phyloP scores from a whole-genome alignment of 805 yeast species.

The Candida corydali region DNA sequence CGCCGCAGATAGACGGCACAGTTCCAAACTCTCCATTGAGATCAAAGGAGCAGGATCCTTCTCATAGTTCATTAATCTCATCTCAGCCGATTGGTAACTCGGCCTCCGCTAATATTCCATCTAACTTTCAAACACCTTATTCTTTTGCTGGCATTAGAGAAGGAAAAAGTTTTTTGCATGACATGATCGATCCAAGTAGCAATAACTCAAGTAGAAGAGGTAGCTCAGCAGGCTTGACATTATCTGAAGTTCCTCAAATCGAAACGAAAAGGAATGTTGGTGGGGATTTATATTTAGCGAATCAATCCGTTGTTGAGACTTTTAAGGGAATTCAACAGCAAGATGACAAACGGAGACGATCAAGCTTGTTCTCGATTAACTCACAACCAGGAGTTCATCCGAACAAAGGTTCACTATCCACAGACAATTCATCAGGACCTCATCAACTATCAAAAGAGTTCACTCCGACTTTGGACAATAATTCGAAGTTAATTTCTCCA shows the following conservation, averaged over 20 bases:
- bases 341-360: constrained; percentile 37
- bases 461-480: background rate
- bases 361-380: constrained; percentile 21
- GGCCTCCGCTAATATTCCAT: constrained; percentile 10
- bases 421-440: background rate
- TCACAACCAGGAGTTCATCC: constrained; percentile 4
- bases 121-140: constrained; percentile 10
- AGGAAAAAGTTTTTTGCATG: constrained; percentile 23
- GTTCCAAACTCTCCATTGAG: background rate
- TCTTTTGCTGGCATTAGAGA: constrained; percentile 26
- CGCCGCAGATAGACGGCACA: constrained; percentile 1
- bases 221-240: constrained; percentile 20
- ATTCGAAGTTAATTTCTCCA: constrained; percentile 12
- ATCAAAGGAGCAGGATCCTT: constrained; percentile 3
- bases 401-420: background rate
- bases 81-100: constrained; percentile 13
- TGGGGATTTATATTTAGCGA: constrained; percentile 40
- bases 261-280: constrained; percentile 44
- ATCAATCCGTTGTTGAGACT: constrained; percentile 39
- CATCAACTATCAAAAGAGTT: constrained; percentile 3
- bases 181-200: constrained; percentile 27
- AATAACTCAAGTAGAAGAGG: constrained; percentile 24
- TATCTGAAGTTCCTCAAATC: constrained; percentile 36
- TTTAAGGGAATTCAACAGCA: constrained; percentile 39
- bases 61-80: constrained; percentile 17